Evolutionary conservation across 768 basidiomycete genomes (phyloP), one percentile per base, ranked within the genome.

Genomic region (Leccinum subgranulosum): DNA sequence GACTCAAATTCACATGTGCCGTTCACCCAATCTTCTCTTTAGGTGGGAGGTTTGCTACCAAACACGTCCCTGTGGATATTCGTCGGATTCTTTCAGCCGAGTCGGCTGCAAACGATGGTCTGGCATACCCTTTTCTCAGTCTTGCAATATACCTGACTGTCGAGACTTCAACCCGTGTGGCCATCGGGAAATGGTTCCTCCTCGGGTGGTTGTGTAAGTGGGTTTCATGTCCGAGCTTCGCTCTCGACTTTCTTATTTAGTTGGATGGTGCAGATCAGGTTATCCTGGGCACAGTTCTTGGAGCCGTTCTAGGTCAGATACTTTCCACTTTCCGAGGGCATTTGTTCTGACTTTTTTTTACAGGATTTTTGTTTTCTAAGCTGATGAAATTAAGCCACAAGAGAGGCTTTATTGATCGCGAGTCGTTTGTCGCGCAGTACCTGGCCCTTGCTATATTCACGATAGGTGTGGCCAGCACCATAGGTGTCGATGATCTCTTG

Each of bases 91-190:
- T 97, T 7, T 83, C 90, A 0, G 92, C 92, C 0, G 96, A 98
- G 73, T 91, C 90, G 6, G 97, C 95, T 0, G 87, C 92, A 7
- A 99, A 99, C 72, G 97, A 98, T 64, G 97, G 97, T 2, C 80
- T 98, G 14, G 94, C 95, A 2, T 97, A 95, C 70, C 94, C 94
- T 0, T 98, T 98, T 70, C 77, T 98, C 55, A 82, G 84, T 27
- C 79, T 98, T 53, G 84, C 95, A 3, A 79, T 98, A 10, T 98
- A 96, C 70, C 78, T 98, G 48, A 87, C 86, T 10, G 62, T 93
- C 5, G 92, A 96, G 60, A 66, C 79, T 0, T 81, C 85, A 3
- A 78, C 74, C 14, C 73, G 77, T 0, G 78, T 78, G 10, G 92
- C 94, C 5, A 75, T 97, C 33, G 84, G 79, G 12, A 83, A 94